Base-by-base conservation (phyloP, 495 filamentous ascomycete genomes). In the Xylaria telfairii region DNA sequence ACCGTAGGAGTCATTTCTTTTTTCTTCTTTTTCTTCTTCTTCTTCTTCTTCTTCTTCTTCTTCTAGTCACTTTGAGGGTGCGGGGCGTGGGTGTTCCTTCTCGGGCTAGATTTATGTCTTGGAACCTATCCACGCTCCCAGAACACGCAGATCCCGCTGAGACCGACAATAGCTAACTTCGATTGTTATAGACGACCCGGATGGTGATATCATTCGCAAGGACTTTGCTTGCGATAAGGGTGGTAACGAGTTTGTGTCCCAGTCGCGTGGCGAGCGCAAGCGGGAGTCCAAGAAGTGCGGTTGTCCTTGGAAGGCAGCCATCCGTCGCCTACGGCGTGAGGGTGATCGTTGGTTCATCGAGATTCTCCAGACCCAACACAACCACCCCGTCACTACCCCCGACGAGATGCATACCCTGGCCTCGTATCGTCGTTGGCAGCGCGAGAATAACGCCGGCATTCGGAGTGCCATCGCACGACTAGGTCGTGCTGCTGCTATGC, bases 141-240 rank as follows among this genome's bases (percentile, higher is more conserved):
- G 10, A 7, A 30, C 8, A 17, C 51, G 26, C 5, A 17, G 26
- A 30, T 54, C 26, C 26, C 51, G 1, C 26, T 54, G 1, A 6
- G 17, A 28, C 7, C 8, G 4, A 0, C 8, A 4, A 54, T 54
- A 6, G 13, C 51, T 54, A 10, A 54, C 51, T 30, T 0, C 26
- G 0, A n/a, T 7, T 37, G 2, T 6, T 10, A 21, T 21, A 59
- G 56, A 78, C 62, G 74, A 78, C 46, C 74, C 76, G 3, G 71
- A 71, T 0, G 76, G 76, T 44, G 65, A 70, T 17, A 60, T 78
- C 24, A 78, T 78, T 32, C 74, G 76, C 6, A 73, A 73, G 69
- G 76, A 78, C 71, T 78, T 76, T 19, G 71, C 72, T 9, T 78
- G 76, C 72, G 76, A 78, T 61, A 73, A 73, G 30, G 76, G 76